phyloP scores from a whole-genome alignment of 257 asterid species.

The Anisodus acutangulus region DNA sequence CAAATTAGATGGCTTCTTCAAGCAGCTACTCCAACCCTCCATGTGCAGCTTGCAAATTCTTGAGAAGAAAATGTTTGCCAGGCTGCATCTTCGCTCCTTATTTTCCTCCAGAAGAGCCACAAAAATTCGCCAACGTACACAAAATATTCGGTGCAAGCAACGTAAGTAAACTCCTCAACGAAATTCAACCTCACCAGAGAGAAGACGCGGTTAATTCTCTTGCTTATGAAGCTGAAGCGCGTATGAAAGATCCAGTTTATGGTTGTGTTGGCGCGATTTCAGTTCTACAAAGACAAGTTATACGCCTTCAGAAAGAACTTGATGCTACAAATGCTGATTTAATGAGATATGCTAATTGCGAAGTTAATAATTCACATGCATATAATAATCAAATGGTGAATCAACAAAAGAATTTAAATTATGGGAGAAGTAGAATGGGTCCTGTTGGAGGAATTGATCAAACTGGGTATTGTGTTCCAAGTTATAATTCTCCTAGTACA shows the following conservation, averaged over 20 bases:
- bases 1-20: not conserved
- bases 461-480: conserved; percentile 33
- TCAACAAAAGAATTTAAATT: conserved; percentile 25
- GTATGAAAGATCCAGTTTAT: conserved; percentile 70
- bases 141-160: conserved; percentile 80
- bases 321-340: conserved; percentile 74
- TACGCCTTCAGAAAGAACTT: conserved; percentile 61
- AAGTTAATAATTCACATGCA: not conserved
- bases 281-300: conserved; percentile 64
- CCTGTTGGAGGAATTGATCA: conserved; percentile 44
- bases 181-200: conserved; percentile 66
- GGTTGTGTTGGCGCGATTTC: conserved; percentile 86
- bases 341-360: conserved; percentile 47
- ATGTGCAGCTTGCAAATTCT: conserved; percentile 88
- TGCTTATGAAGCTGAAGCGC: conserved; percentile 84
- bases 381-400: conserved; percentile 15
- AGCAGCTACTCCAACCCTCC: conserved; percentile 66
- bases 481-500: conserved; percentile 29
- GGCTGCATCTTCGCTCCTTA: conserved; percentile 68
- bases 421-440: conserved; percentile 31
- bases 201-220: conserved; percentile 80
- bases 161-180: conserved; percentile 68
- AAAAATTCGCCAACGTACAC: conserved; percentile 71
- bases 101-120: conserved; percentile 84
- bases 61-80: conserved; percentile 69